Base-by-base conservation (phyloP, 257 asterid genomes). In the Forsythia viridissima region DNA sequence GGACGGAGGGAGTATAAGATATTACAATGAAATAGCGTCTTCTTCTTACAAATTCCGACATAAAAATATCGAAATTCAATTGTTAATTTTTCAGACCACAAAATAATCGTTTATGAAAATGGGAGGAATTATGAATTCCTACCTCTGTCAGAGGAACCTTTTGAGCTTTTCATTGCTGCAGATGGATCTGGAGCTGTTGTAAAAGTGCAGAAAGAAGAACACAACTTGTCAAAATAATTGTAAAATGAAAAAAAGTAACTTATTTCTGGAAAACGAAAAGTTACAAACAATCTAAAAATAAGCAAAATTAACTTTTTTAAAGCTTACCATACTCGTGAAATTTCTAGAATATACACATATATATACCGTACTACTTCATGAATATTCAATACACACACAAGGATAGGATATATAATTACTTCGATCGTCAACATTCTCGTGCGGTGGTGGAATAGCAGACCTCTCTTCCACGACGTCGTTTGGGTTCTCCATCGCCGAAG, bases 141-240 rank as follows among this genome's bases (percentile, higher is more conserved):
- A 92, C 98, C 98, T 93, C 97, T 85, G 74, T 92, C 96, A 36
- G 82, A 84, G 39, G 97, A 93, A 57, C 93, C 91, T 70, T 89
- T 92, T 51, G 92, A 73, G 80, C 70, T 76, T 77, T 85, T 89
- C 86, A 73, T 87, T 44, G 63, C 81, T 59, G 34, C 67, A 18
- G 79, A 76, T 52, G 89, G 86, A 61, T 85, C 93, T 15, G 90
- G 84, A 42, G 79, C 81, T 73, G 77, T 93, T 90, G 87, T 70
- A 75, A 72, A 79, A 76, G 71, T 40, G 51, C 16, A 43, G 55
- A 73, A 79, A 82, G 38, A 67, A 20, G 0, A 41, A 1, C 13
- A 16, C 41, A 30, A 30, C 34, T 30, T 30, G 34, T 30, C 34
- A 30, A 30, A 30, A 30, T 30, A 30, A 30, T 30, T 30, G 34